Evolutionary conservation across 345 rosid species (phyloP).

Genomic region (Linum usitatissimum): DNA sequence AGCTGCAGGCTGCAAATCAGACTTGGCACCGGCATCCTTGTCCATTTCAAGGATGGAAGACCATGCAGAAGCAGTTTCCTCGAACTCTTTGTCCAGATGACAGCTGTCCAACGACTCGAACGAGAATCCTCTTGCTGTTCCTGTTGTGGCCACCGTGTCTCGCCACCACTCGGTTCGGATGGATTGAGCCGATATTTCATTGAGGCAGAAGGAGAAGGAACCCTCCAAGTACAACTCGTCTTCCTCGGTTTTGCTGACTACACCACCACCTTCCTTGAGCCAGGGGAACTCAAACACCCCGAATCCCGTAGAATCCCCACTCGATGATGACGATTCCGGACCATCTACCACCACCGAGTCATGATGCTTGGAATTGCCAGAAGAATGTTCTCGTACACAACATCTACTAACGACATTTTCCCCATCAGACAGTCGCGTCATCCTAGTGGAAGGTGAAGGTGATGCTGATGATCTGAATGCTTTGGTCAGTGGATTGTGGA

Average conservation of each 20-base stretch:
- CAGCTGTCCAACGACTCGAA: neutral
- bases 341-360: no score
- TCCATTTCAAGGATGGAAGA: neutral
- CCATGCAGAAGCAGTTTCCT: neutral
- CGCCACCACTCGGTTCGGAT: neutral
- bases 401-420: no score
- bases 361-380: no score
- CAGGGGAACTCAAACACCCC: slow-evolving; percentile 1
- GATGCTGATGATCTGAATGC: no score
- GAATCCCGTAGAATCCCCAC: neutral
- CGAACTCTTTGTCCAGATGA: neutral
- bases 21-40: neutral
- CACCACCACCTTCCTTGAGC: neutral
- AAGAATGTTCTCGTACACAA: no score
- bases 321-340: no score
- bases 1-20: neutral
- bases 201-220: neutral
- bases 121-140: neutral
- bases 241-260: neutral
- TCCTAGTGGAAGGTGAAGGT: no score
- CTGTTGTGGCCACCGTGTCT: neutral
- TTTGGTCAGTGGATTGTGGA: no score
- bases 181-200: neutral
- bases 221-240: neutral
- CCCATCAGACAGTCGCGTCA: no score